These are phyloP conservation scores for Blastobotrys elegans DNA, from an alignment of 1,139 yeast species.

Conservation along the genomic window DNA sequence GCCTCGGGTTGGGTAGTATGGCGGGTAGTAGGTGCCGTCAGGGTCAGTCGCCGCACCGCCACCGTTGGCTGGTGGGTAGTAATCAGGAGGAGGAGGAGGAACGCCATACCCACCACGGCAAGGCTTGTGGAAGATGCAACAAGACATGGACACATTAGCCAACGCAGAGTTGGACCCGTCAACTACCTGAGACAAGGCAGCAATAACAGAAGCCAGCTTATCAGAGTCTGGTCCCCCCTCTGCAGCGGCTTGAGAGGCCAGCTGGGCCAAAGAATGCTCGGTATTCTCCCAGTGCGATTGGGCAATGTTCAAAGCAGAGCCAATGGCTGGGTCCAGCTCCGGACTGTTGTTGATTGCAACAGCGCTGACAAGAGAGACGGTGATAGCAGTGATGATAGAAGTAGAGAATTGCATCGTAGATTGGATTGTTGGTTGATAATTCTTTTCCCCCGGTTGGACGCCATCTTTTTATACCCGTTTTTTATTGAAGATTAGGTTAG, in stretches of 20 bases:
- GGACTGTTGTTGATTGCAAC: background rate
- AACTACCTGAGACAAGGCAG: background rate
- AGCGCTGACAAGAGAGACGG: background rate
- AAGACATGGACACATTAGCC: background rate
- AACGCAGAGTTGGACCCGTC: conserved; percentile 1
- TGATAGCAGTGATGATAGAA: background rate
- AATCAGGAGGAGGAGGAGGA: too few relatives aligned
- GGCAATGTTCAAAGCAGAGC: background rate
- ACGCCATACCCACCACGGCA: background rate
- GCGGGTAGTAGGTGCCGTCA: background rate
- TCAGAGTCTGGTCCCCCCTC: too few relatives aligned
- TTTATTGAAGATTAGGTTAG: too few relatives aligned
- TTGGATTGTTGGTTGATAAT: too few relatives aligned
- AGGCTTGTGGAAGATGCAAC: background rate
- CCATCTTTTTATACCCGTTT: too few relatives aligned
- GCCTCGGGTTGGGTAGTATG: background rate
- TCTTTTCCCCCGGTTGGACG: too few relatives aligned
- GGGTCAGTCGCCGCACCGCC: background rate
- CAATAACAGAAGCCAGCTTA: background rate
- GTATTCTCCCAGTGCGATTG: background rate
- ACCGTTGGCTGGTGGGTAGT: background rate
- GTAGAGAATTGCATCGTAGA: background rate
- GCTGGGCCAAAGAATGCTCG: background rate
- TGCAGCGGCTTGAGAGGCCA: background rate
- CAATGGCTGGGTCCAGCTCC: background rate